Evolutionary conservation across 1,139 yeast species (phyloP).

Genomic region (Hansenula sp.): DNA sequence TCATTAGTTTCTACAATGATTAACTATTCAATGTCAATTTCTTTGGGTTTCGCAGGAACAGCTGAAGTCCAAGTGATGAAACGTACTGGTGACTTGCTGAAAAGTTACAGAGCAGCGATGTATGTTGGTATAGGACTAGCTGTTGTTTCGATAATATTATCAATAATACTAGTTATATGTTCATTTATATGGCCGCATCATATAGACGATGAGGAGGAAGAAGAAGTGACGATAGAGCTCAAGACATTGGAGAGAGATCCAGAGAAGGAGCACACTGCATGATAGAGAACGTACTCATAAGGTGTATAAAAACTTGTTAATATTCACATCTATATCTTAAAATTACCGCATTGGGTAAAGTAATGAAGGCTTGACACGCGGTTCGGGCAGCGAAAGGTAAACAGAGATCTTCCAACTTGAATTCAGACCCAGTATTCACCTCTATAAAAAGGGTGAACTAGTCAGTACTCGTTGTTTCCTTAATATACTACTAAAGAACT

Average conservation of each 20-base stretch:
- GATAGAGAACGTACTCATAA: too few relatives aligned
- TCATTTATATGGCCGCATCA: slow-evolving; percentile 2
- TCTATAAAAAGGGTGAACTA: too few relatives aligned
- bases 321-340: too few relatives aligned
- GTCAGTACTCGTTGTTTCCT: too few relatives aligned
- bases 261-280: not conserved
- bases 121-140: slow-evolving; percentile 33
- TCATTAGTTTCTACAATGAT: slow-evolving; percentile 51
- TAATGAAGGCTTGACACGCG: not conserved
- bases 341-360: not conserved
- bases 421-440: too few relatives aligned
- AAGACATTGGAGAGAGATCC: not conserved
- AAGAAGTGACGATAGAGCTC: not conserved
- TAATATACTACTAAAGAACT: too few relatives aligned
- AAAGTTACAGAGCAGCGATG: slow-evolving; percentile 41
- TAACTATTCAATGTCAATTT: slow-evolving; percentile 49
- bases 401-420: not conserved
- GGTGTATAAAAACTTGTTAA: not conserved
- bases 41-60: slow-evolving; percentile 47
- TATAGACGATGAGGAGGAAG: not conserved
- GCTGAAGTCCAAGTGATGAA: slow-evolving; percentile 37
- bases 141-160: slow-evolving; percentile 14
- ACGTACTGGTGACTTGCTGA: slow-evolving; percentile 22
- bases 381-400: slow-evolving; percentile 1
- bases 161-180: slow-evolving; percentile 5